Percentiles rank a stretch among this genome's conserved stretches.
Evolutionary conservation across 257 asterid genomes (phyloP).

Genomic region (Paulownia fortunei): DNA sequence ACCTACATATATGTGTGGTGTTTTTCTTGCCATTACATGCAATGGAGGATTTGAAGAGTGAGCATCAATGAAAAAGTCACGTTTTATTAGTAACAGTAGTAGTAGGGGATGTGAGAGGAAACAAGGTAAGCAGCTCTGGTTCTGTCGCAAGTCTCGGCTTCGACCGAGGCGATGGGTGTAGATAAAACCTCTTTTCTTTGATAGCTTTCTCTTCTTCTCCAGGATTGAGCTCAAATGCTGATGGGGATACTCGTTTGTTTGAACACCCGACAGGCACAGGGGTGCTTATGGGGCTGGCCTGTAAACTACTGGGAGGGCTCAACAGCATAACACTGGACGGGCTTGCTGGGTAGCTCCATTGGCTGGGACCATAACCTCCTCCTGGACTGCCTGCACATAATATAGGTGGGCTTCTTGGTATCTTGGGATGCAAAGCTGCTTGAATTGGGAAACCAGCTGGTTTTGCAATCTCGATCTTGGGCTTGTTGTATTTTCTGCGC

Average conservation of each 20-base stretch:
- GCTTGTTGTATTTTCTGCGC: conserved; percentile 32
- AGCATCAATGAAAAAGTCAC: neutral
- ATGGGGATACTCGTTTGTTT: conserved; percentile 34
- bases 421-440: conserved; percentile 4
- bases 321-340: conserved; percentile 28
- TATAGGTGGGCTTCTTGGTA: conserved; percentile 12
- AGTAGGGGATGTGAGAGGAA: conserved; percentile 40
- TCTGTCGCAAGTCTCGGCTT: conserved; percentile 31
- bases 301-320: conserved; percentile 20
- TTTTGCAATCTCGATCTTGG: conserved; percentile 36
- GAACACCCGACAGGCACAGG: neutral
- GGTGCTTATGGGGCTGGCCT: conserved; percentile 26
- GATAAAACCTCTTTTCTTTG: conserved; percentile 43
- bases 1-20: neutral
- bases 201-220: conserved; percentile 44
- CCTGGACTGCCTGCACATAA: neutral
- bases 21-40: neutral
- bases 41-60: neutral
- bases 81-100: neutral
- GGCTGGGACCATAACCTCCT: neutral
- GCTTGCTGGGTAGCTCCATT: conserved; percentile 10
- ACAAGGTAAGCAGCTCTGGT: conserved; percentile 48
- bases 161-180: conserved; percentile 39
- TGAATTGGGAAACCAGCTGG: conserved; percentile 11
- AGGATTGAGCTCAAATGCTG: conserved; percentile 20